Evolutionary conservation across 208 protist genomes (phyloP), one percentile per base, ranked within the genome.

Genomic region (Crithidia fasciculata): DNA sequence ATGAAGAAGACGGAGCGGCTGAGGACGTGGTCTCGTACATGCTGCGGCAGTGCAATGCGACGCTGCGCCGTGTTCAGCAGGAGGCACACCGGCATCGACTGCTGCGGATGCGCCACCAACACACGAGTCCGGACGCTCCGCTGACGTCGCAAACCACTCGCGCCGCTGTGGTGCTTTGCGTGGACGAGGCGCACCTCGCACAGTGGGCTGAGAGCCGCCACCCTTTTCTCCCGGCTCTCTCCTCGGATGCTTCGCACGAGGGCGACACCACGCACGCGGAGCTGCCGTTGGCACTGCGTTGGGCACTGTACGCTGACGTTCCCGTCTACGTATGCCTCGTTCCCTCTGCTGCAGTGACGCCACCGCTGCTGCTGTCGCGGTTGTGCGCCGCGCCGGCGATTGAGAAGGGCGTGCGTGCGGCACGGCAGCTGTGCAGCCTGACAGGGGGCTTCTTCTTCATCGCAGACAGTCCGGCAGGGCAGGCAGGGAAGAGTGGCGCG

Each of bases 241-340:
- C 45, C 45, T 7, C n/a, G 28, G 28, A 28, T 28, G 28, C 28
- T 28, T 7, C 16, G 8, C 62, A 4, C 44, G 7, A 39, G n/a
- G 43, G n/a, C 69, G 49, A 54, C 59, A 36, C 19, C 47, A 50
- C n/a, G 16, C 16, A 3, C 15, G 58, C 16, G 12, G 10, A 45
- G 6, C 4, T 28, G 19, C 7, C 6, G 12, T 45, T 3, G 7
- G 10, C 41, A 4, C 10, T 18, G 18, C 60, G 15, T 0, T 66
- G 60, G 60, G 60, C 60, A 41, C 28, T 41, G 9, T 66, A 55
- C 45, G 41, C 41, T 4, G 60, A 45, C 10, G 45, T 54, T 0
- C 70, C 70, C 2, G 36, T 75, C 18, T 61, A 75, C 70, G n/a
- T 75, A 2, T 75, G 70, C 60, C 50, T 75, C 18, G 5, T 75